Conservation (phyloP, 495 filamentous ascomycete genomes). For the Daldinia grandis region DNA sequence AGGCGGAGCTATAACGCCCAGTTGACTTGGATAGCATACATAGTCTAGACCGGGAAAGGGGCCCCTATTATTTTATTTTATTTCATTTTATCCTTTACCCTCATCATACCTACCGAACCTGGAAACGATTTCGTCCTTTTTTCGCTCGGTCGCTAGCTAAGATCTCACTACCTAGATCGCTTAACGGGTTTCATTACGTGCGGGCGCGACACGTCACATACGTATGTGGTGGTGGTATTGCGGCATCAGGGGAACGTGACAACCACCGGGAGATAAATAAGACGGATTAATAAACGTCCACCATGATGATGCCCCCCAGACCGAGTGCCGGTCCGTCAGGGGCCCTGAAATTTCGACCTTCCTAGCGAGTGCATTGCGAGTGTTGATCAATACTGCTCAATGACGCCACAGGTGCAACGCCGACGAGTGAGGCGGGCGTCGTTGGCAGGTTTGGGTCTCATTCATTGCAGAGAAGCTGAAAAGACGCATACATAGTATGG, state of each 20-base stretch:
- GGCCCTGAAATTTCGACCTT: constrained; percentile 28
- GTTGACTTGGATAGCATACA: no score
- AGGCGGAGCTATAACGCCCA: constrained; percentile 3
- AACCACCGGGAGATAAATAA: constrained; percentile 6
- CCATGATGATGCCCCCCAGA: constrained; percentile 14
- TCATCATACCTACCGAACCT: constrained; percentile 36
- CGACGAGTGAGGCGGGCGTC: constrained; percentile 24
- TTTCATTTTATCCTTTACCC: neutral
- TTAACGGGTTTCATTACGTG: constrained; percentile 15
- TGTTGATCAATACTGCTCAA: constrained; percentile 35
- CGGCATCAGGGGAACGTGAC: neutral
- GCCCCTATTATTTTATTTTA: neutral
- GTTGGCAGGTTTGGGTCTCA: constrained; percentile 7
- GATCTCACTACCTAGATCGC: constrained; percentile 38
- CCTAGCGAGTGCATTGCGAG: constrained; percentile 23
- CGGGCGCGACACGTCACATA: constrained; percentile 7
- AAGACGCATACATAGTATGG: constrained; percentile 23
- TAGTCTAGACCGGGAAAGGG: constrained; percentile 20
- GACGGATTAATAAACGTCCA: constrained; percentile 23
- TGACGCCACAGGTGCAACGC: constrained; percentile 38
- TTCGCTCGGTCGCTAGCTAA: constrained; percentile 14
- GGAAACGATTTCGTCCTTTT: constrained; percentile 33
- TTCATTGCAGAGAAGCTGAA: constrained; percentile 36
- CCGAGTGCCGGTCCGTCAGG: constrained; percentile 28
- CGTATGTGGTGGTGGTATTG: neutral